Conservation (phyloP, 108 stramenopile genomes). For the Pseudonitzschia pungens region DNA sequence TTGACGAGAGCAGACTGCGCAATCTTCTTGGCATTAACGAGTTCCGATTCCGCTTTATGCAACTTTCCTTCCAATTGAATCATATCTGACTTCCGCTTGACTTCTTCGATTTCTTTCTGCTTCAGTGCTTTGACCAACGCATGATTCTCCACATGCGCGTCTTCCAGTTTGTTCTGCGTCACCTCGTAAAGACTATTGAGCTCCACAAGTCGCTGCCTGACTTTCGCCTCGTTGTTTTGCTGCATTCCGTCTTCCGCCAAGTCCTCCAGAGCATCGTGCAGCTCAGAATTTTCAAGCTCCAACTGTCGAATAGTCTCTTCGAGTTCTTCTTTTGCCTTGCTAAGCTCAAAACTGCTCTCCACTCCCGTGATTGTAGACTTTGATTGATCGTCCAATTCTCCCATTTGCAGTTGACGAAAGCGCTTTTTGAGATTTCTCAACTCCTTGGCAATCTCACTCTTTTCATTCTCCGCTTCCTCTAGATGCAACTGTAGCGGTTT, state of each 20-base stretch:
- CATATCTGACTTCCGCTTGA: constrained; percentile 24
- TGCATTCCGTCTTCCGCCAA: constrained; percentile 22
- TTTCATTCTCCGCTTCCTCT: constrained; percentile 56
- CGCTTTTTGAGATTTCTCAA: constrained; percentile 37
- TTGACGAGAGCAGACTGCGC: constrained; percentile 44
- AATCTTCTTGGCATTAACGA: constrained; percentile 60
- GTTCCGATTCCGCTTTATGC: constrained; percentile 47
- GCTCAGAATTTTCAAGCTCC: constrained; percentile 49
- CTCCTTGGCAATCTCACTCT: constrained; percentile 43
- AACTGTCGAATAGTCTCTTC: constrained; percentile 48
- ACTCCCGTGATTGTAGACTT: constrained; percentile 13
- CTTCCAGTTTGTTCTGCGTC: constrained; percentile 44
- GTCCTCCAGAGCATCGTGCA: constrained; percentile 57
- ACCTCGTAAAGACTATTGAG: constrained; percentile 55
- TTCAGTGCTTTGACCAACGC: constrained; percentile 40
- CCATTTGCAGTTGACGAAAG: constrained; percentile 33
- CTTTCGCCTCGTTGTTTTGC: constrained; percentile 26
- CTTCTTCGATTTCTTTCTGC: constrained; percentile 40
- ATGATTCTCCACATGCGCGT: constrained; percentile 51
- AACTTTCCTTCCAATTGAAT: constrained; percentile 17
- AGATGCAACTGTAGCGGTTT: constrained; percentile 54
- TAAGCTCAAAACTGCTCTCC: constrained; percentile 16
- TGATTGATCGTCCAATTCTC: constrained; percentile 35
- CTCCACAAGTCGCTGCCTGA: constrained; percentile 48
- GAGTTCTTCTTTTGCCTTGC: constrained; percentile 30